Evolutionary conservation across 768 basidiomycete genomes (phyloP), one percentile per base, ranked within the genome.

Genomic region (Scleroderma citrinum): DNA sequence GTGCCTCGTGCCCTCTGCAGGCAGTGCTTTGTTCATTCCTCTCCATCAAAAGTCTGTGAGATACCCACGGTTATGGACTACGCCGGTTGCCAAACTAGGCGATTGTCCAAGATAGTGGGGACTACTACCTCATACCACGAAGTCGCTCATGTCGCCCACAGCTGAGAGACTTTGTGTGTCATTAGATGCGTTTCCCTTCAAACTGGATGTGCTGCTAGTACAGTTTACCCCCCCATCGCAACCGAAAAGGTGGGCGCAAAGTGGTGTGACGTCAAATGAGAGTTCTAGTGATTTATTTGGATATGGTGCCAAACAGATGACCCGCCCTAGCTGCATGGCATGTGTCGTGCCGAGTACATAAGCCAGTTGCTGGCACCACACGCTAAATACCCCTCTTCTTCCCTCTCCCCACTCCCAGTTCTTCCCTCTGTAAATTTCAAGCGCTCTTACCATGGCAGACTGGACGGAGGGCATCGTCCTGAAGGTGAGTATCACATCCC

Each of bases 391-490:
- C 57, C 56, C 63, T 61, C 58, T 61, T 21, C 19, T 57, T 30
- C 51, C 44, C 45, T 41, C 30, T 46, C 41, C 56, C 45, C 29
- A 51, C 54, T 55, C 37, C 36, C 16, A 8, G 7, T 13, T 16
- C 34, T n/a, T 12, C 4, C 12, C 34, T 35, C 34, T 35, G n/a
- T n/a, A n/a, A n/a, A n/a, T 12, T 43, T 29, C 20, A n/a, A n/a
- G n/a, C n/a, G n/a, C 29, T 7, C 30, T 17, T 54, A 74, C 59
- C 60, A 81, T 83, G 80, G 69, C 81, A 53, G 76, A 78, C 46
- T 88, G 90, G 88, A 84, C 74, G 56, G 90, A 94, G 63, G 85
- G 80, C 14, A 81, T 94, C 54, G 57, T 85, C 34, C 80, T 93
- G 75, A 93, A 95, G 76, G 85, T 82, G 42, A 1, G 63, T 62